Conservation (phyloP, 495 filamentous ascomycete species). For the Penicillium macrosclerotiorum region DNA sequence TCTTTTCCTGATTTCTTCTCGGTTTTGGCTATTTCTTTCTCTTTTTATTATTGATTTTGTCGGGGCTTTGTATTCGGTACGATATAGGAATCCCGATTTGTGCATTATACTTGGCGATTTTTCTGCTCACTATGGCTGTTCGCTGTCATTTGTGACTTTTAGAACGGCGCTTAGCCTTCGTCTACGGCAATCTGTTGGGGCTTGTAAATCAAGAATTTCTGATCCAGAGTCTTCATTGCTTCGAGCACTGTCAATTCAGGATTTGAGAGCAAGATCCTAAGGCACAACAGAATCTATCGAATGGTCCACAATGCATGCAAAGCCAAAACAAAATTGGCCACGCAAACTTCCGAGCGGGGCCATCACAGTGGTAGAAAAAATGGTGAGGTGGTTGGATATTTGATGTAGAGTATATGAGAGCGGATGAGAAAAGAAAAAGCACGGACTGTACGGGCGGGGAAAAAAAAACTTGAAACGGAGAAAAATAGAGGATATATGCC, state of each 20-base stretch:
- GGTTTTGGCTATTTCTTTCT: constrained; percentile 10
- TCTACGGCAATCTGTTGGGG: too few species aligned
- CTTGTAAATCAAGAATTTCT: not conserved
- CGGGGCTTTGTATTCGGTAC: constrained; percentile 15
- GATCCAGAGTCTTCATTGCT: not conserved
- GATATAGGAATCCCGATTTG: constrained; percentile 18
- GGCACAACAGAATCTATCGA: constrained; percentile 22
- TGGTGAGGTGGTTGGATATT: constrained; percentile 19
- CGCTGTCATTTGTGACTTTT: not conserved
- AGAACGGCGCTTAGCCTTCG: too few species aligned
- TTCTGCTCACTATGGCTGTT: not conserved
- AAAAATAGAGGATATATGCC: constrained; percentile 22
- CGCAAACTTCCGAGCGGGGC: not conserved
- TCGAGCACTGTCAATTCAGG: not conserved
- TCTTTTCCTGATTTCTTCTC: constrained; percentile 4
- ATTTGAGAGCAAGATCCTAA: constrained; percentile 2
- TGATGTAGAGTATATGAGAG: constrained; percentile 14
- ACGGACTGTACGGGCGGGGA: constrained; percentile 23
- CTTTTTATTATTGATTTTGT: constrained; percentile 12
- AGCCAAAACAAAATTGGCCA: constrained; percentile 7
- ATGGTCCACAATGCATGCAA: constrained; percentile 16
- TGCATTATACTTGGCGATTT: constrained; percentile 7
- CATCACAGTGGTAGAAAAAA: not conserved
- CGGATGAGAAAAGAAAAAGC: constrained; percentile 6
- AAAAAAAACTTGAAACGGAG: too few species aligned